phyloP scores from a whole-genome alignment of 441 rosid species.

The Gossypium schwendimanii region DNA sequence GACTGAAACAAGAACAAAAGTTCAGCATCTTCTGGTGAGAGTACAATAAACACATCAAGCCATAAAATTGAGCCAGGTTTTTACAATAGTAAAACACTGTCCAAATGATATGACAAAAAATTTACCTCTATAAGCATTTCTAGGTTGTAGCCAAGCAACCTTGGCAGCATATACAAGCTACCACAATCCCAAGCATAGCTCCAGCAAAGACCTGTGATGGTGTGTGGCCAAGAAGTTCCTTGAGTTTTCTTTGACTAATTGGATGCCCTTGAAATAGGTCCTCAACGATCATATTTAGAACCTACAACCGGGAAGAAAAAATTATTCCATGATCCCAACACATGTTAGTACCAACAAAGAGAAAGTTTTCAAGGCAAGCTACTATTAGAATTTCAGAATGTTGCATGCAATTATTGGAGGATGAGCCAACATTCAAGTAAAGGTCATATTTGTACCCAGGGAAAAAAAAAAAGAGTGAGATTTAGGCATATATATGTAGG shows the following conservation, averaged over 20 bases:
- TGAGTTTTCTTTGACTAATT: slow-evolving; percentile 81
- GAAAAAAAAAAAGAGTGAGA: neutral
- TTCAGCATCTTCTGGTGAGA: neutral
- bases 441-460: neutral
- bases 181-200: slow-evolving; percentile 65
- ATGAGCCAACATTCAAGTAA: neutral
- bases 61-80: slow-evolving; percentile 5
- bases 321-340: neutral
- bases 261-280: slow-evolving; percentile 93
- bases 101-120: slow-evolving; percentile 14
- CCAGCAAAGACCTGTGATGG: slow-evolving; percentile 85
- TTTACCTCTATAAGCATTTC: slow-evolving; percentile 15
- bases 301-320: slow-evolving; percentile 27
- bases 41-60: slow-evolving; percentile 13
- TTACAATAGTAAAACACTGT: neutral
- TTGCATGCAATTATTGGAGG: neutral
- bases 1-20: neutral
- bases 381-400: neutral
- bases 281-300: slow-evolving; percentile 77
- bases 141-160: slow-evolving; percentile 47
- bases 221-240: slow-evolving; percentile 86
- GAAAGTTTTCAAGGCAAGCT: neutral
- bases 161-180: slow-evolving; percentile 64
- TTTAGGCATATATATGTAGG: neutral
- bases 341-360: neutral